Conservation (phyloP, 306 rosid genomes). For the Cyclanthera cordifolia region DNA sequence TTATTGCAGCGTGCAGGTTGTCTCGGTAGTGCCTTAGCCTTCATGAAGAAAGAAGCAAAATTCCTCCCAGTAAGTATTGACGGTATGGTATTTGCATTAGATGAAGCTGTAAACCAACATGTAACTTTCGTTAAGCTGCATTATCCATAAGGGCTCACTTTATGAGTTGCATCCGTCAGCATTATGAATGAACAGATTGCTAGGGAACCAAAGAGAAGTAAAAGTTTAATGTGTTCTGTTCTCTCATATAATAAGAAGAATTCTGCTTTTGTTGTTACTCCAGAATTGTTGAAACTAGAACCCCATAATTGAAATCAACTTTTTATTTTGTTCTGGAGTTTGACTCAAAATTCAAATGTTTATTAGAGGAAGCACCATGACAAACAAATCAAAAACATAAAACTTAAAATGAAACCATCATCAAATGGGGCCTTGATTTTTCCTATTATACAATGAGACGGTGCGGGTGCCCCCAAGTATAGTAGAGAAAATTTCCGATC, state of each 20-base stretch:
- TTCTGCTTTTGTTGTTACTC: background rate
- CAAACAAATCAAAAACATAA: too few relatives aligned
- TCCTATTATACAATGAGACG: background rate
- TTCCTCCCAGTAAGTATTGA: constrained; percentile 55
- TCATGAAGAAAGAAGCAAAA: constrained; percentile 62
- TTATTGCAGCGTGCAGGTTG: constrained; percentile 63
- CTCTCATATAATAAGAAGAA: background rate
- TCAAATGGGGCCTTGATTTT: background rate
- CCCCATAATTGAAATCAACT: background rate
- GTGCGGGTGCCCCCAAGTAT: too few relatives aligned
- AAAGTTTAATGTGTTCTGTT: background rate
- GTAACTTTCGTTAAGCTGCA: background rate
- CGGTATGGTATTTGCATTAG: background rate
- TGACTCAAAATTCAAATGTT: too few relatives aligned
- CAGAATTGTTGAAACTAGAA: background rate
- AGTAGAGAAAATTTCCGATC: too few relatives aligned
- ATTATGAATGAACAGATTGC: background rate
- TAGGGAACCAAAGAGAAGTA: background rate
- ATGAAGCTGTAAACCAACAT: background rate
- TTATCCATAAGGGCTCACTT: constrained; percentile 2
- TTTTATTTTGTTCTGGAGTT: too few relatives aligned
- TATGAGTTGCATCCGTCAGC: background rate
- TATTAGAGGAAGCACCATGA: too few relatives aligned
- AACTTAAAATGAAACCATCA: too few relatives aligned
- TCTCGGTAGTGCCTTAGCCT: constrained; percentile 75